A percentile compares a stretch with the other conserved stretches of the same genome.
Conservation (phyloP, 2,329 filamentous ascomycete species). For the Ophiognomonia clavigignenti-juglandacearum region DNA sequence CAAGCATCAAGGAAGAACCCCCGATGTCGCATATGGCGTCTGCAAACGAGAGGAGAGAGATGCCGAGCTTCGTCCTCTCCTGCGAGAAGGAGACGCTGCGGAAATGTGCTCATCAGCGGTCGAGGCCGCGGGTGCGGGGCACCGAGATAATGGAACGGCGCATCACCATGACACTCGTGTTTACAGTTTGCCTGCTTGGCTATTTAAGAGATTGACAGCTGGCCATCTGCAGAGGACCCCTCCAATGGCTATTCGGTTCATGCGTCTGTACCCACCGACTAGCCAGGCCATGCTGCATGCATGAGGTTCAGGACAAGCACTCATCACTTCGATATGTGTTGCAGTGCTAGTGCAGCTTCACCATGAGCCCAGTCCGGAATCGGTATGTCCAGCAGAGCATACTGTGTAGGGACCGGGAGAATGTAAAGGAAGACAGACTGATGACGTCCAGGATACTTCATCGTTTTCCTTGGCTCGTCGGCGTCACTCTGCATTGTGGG, state of each 20-base stretch:
- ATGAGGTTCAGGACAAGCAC: no score
- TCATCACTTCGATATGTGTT: no score
- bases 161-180: constrained; percentile 10
- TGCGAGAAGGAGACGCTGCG: constrained; percentile 4
- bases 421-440: not conserved
- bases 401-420: not conserved
- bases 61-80: constrained; percentile 5
- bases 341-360: no score
- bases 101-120: not conserved
- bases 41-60: constrained; percentile 2
- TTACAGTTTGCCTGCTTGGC: not conserved
- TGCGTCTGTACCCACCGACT: not conserved
- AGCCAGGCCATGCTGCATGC: not conserved
- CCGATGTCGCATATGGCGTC: not conserved
- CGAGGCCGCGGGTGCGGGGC: not conserved
- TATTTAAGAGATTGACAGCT: no score
- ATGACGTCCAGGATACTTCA: no score
- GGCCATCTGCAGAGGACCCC: not conserved
- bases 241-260: constrained; percentile 1
- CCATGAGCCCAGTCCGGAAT: not conserved
- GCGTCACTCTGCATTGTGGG: no score
- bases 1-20: constrained; percentile 3
- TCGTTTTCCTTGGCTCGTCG: no score
- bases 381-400: not conserved
- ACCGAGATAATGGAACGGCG: constrained; percentile 12